Evolutionary conservation across 257 asterid species (phyloP), one percentile per base, ranked within the genome.

Genomic region (Primulina huaijiensis): DNA sequence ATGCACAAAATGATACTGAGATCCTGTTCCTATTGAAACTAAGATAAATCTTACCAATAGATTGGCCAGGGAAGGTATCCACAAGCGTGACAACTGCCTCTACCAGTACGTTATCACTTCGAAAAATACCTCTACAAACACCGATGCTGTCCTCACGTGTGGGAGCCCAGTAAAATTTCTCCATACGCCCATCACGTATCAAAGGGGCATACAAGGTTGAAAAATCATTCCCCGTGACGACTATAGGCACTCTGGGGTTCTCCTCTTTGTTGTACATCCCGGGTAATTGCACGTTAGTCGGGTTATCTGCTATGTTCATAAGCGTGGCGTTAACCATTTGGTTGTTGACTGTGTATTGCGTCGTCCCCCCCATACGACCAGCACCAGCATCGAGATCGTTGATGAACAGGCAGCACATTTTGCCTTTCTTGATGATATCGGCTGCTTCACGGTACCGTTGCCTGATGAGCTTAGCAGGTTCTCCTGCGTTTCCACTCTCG

Each of bases 241-340:
- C 76, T 70, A 86, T 74, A 0, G 91, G 91, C 20, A 86, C 91
- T 2, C 91, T 87, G 4, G 91, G 74, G 68, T 86, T 86, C 60
- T 77, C 88, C 77, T 86, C 77, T 82, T 86, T 86, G 88, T 86
- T 86, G 91, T 86, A 86, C 91, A 86, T 86, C 1, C 91, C 91
- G 2, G 91, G 91, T 74, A 86, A 88, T 71, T 86, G 91, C 30
- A 86, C 91, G 59, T 76, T 81, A 64, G 91, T 86, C 9, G 91
- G 91, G 75, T 74, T 78, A 56, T 86, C 91, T 5, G 91, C 91
- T 59, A 86, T 86, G 85, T 86, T 86, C 91, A 86, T 86, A 64
- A 86, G 91, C 7, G 91, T 86, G 64, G 91, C 91, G 76, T 86
- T 85, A 7, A 85, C 90, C 90, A 85, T 83, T 79, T 85, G 90